Base-by-base conservation (phyloP, 768 basidiomycete genomes). In the Cystofilobasidium macerans region DNA sequence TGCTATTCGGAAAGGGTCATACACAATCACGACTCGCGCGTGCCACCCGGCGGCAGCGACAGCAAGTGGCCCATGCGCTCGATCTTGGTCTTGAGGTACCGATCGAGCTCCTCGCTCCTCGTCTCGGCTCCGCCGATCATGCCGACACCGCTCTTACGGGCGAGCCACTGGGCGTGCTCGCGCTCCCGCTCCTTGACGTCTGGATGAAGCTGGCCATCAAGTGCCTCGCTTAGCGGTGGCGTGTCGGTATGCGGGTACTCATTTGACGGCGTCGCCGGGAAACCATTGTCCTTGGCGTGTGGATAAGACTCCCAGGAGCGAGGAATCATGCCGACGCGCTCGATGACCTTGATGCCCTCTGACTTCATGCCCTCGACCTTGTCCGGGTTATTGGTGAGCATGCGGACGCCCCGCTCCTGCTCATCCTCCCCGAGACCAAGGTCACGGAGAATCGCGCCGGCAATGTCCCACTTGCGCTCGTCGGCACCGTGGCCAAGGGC, bases 341-440 rank as follows among this genome's bases (percentile, higher is more conserved):
- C 91, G 5, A 80, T 79, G 24, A 99, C 83, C 22, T 75, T 77
- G 61, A 99, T 80, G 3, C 90, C 88, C 75, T 97, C 94, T 71
- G 80, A 81, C 76, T 86, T 82, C 71, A 98, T 77, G 53, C 92
- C 91, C 69, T 83, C 81, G 47, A 99, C 86, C 78, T 99, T 99
- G 77, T 93, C 93, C 13, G 95, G 95, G 76, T 99, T 99, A 77
- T 99, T 99, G 66, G 95, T 99, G 76, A 99, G 78, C 70, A 97
- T 78, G 64, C 87, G 79, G 30, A 63, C 54, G 3, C 69, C 61
- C 14, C 42, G 33, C 72, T 82, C 82, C 68, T 76, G 79, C 60
- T 64, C 75, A 24, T 82, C 81, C 28, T 76, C 78, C 9, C 84
- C 87, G 18, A 98, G 77, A 9, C 86, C 87, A 1, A 98, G 79